Evolutionary conservation across 2,329 filamentous ascomycete genomes (phyloP).

Genomic region (Talaromyces sp.): DNA sequence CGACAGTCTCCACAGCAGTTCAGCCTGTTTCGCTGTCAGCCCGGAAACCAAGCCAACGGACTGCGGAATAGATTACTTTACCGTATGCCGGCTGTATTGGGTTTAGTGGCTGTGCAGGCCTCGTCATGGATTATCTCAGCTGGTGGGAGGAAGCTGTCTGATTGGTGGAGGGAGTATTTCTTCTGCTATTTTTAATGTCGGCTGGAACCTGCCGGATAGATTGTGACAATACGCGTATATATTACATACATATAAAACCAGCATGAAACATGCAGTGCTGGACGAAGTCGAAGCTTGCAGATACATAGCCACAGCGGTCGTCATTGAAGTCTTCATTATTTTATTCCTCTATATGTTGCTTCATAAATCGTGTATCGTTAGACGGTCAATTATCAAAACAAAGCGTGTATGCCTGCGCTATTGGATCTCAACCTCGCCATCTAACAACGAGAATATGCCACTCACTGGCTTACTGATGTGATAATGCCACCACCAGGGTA

Average conservation of each 20-base stretch:
- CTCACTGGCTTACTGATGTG: conserved; percentile 56
- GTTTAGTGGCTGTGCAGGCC: conserved; percentile 6
- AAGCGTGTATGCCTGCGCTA: neutral
- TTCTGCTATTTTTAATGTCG: neutral
- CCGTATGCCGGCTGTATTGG: neutral
- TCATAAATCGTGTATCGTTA: neutral
- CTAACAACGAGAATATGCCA: conserved; percentile 18
- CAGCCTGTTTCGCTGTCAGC: neutral
- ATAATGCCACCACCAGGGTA: conserved; percentile 58
- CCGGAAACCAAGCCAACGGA: conserved; percentile 5
- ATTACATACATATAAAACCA: neutral
- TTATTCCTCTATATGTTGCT: neutral
- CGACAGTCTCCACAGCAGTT: neutral
- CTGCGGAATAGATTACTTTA: neutral
- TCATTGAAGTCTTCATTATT: neutral
- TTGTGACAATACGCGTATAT: neutral
- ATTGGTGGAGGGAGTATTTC: neutral
- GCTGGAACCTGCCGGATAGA: conserved; percentile 1
- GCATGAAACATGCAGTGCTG: neutral
- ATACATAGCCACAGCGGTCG: neutral
- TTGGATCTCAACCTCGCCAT: neutral
- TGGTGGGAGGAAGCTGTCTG: neutral
- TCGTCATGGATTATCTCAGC: conserved; percentile 4
- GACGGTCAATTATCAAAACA: neutral
- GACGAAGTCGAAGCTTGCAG: neutral